Conservation (phyloP, 495 filamentous ascomycete genomes). For the Sabuloglossum arenarium region DNA sequence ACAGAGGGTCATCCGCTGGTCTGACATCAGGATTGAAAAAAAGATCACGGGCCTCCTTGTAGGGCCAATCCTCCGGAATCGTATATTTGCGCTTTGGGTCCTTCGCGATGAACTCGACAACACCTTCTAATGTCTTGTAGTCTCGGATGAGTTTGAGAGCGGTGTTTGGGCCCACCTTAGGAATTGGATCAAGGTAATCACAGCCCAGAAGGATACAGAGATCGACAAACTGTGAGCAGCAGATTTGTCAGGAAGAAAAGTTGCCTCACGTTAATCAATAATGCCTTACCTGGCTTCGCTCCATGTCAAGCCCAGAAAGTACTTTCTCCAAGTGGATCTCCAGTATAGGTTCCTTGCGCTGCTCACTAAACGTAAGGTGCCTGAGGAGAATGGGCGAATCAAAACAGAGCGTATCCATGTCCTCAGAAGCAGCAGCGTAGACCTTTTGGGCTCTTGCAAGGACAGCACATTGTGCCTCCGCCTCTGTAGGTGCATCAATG, state of each 20-base stretch:
- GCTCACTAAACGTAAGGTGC: constrained; percentile 91
- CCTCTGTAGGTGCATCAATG: constrained; percentile 88
- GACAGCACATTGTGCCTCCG: constrained; percentile 87
- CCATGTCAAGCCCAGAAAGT: constrained; percentile 69
- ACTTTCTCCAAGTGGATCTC: constrained; percentile 78
- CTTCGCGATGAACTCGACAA: constrained; percentile 56
- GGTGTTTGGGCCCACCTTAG: constrained; percentile 76
- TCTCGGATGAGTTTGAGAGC: constrained; percentile 87
- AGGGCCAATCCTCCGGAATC: constrained; percentile 87
- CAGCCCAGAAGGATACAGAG: constrained; percentile 95
- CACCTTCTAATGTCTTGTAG: constrained; percentile 65
- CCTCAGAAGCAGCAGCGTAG: constrained; percentile 87
- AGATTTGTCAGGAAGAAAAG: not conserved
- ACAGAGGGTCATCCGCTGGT: constrained; percentile 63
- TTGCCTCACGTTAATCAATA: not conserved
- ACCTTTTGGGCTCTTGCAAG: constrained; percentile 86
- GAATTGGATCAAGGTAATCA: constrained; percentile 92
- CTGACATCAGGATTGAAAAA: constrained; percentile 81
- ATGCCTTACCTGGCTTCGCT: constrained; percentile 46
- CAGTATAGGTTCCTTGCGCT: constrained; percentile 90
- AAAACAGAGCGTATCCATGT: constrained; percentile 98
- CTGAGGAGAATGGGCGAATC: constrained; percentile 75
- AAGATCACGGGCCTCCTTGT: constrained; percentile 69
- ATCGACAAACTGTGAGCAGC: constrained; percentile 57
- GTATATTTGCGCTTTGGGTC: constrained; percentile 58